Conservation (phyloP, 2,329 filamentous ascomycete genomes). For the Bipolaris victoriae region DNA sequence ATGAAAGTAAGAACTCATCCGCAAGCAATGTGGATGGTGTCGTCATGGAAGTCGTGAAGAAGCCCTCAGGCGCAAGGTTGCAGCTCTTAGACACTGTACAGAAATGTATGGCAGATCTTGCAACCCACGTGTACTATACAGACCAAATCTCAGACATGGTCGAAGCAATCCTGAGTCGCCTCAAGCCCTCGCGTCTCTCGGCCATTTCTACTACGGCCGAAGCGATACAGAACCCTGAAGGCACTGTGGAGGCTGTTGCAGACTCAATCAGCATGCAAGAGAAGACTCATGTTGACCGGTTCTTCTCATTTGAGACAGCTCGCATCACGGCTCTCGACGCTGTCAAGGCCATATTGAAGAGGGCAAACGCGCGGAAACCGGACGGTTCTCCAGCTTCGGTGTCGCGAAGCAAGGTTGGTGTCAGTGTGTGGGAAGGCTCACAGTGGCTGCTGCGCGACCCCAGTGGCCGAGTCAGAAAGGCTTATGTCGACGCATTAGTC, state of each 20-base stretch:
- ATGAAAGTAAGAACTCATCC: slow-evolving; percentile 20
- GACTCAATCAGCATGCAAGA: slow-evolving; percentile 59
- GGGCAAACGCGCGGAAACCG: slow-evolving; percentile 68
- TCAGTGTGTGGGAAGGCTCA: slow-evolving; percentile 93
- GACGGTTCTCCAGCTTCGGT: slow-evolving; percentile 59
- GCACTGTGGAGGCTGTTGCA: slow-evolving; percentile 56
- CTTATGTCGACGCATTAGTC: slow-evolving; percentile 81
- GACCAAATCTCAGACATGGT: slow-evolving; percentile 98
- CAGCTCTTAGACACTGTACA: slow-evolving; percentile 75
- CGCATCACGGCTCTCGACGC: slow-evolving; percentile 72
- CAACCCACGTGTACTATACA: slow-evolving; percentile 94
- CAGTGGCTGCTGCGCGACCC: slow-evolving; percentile 88
- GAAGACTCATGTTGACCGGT: slow-evolving; percentile 60
- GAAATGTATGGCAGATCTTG: slow-evolving; percentile 85
- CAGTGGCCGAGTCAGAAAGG: slow-evolving; percentile 77
- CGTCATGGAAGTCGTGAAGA: slow-evolving; percentile 51
- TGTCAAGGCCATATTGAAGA: slow-evolving; percentile 80
- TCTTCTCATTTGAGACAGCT: slow-evolving; percentile 68
- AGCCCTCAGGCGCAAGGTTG: slow-evolving; percentile 61
- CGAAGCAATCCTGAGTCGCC: slow-evolving; percentile 74
- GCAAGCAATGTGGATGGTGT: slow-evolving; percentile 32
- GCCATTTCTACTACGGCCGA: slow-evolving; percentile 54
- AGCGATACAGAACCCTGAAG: slow-evolving; percentile 59
- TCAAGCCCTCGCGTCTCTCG: slow-evolving; percentile 68
- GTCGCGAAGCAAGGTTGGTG: slow-evolving; percentile 74